Conservation (phyloP, 2,329 filamentous ascomycete genomes). For the Neonectria hederae region DNA sequence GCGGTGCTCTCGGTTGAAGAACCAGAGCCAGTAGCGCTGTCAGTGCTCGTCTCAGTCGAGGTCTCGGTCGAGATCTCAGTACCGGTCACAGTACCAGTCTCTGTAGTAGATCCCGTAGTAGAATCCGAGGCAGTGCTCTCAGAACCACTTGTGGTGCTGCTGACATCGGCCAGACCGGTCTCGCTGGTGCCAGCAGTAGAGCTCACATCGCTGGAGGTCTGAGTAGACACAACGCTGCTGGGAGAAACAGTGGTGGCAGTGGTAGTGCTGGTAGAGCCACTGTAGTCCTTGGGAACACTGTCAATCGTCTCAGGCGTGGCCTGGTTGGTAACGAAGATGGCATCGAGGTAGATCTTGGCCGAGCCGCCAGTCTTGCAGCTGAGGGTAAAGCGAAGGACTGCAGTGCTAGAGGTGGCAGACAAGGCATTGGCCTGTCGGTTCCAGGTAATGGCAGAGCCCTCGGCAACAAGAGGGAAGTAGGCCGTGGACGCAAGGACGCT, state of each 20-base stretch:
- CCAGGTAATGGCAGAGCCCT: constrained; percentile 5
- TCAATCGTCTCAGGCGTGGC: constrained; percentile 33
- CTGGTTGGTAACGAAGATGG: constrained; percentile 35
- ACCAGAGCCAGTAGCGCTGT: no score
- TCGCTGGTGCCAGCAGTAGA: not conserved
- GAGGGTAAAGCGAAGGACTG: constrained; percentile 22
- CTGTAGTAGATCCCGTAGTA: not conserved
- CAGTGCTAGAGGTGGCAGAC: not conserved
- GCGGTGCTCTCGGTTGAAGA: no score
- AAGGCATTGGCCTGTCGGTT: constrained; percentile 9
- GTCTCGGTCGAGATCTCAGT: no score
- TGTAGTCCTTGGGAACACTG: constrained; percentile 24
- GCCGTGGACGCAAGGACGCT: constrained; percentile 7
- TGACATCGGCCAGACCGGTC: no score
- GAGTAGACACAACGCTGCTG: not conserved
- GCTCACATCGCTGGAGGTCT: not conserved
- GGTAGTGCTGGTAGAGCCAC: not conserved
- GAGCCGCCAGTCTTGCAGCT: constrained; percentile 19
- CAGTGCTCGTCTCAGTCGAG: no score
- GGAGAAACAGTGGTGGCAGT: not conserved
- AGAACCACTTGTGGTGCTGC: not conserved
- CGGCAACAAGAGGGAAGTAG: not conserved
- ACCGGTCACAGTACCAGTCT: not conserved
- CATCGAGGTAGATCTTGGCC: constrained; percentile 25
- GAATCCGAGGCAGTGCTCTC: not conserved